These are phyloP conservation scores for Verticillium klebahnii DNA, from an alignment of 2,329 filamentous ascomycete genomes.

Conservation along the genomic window DNA sequence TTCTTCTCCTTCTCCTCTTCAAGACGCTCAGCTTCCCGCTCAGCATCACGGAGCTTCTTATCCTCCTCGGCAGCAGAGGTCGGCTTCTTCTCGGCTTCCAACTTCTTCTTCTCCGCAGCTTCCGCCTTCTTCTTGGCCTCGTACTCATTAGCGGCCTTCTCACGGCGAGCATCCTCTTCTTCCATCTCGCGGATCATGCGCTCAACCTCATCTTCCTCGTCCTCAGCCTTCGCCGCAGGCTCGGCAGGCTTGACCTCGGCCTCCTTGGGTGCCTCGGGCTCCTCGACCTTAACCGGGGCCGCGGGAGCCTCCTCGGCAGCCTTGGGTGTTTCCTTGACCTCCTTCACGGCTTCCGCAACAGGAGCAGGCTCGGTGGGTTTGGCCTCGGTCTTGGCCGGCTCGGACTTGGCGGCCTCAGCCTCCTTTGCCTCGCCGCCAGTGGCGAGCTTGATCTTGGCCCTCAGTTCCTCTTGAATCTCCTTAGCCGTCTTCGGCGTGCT, in stretches of 20 bases:
- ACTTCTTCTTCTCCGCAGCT: slow-evolving; percentile 43
- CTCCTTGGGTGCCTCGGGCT: slow-evolving; percentile 11
- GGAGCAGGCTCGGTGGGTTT: slow-evolving; percentile 32
- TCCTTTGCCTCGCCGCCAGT: slow-evolving; percentile 26
- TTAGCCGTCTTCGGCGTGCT: slow-evolving; percentile 71
- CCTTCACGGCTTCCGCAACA: slow-evolving; percentile 30
- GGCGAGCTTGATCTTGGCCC: slow-evolving; percentile 69
- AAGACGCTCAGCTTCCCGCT: slow-evolving; percentile 66
- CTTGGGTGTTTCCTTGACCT: slow-evolving; percentile 24
- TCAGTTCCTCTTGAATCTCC: slow-evolving; percentile 79
- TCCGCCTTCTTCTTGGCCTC: slow-evolving; percentile 35
- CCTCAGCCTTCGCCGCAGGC: slow-evolving; percentile 25
- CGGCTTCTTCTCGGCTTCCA: slow-evolving; percentile 43
- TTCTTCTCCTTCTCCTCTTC: slow-evolving; percentile 66
- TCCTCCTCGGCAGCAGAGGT: slow-evolving; percentile 52
- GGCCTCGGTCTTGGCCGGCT: slow-evolving; percentile 20
- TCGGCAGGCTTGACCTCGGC: slow-evolving; percentile 21
- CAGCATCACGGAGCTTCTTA: slow-evolving; percentile 66
- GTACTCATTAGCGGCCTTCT: slow-evolving; percentile 37
- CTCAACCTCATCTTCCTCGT: slow-evolving; percentile 53
- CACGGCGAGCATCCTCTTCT: slow-evolving; percentile 45
- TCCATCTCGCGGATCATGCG: slow-evolving; percentile 60
- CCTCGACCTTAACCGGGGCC: slow-evolving; percentile 24
- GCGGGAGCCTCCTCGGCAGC: slow-evolving; percentile 26
- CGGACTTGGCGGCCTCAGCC: not conserved